Percentiles rank a stretch among this genome's conserved stretches.
phyloP scores from a whole-genome alignment of 2,329 filamentous ascomycete species.

The Cadophora sp. region DNA sequence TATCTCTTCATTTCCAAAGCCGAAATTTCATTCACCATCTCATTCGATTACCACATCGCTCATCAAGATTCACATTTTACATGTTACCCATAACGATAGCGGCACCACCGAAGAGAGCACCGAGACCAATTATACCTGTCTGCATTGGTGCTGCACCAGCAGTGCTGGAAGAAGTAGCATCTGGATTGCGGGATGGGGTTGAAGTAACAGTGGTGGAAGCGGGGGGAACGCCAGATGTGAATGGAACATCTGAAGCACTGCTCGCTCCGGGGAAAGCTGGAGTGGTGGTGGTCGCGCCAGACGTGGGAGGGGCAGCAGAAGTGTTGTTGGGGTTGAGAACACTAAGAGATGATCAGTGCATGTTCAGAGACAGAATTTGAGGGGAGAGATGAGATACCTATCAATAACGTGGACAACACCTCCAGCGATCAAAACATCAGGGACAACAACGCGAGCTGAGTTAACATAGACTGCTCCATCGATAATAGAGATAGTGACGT shows the following conservation, averaged over 20 bases:
- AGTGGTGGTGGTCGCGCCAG: conserved; percentile 52
- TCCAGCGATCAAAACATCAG: conserved; percentile 46
- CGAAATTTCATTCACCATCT: not conserved
- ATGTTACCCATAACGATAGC: conserved; percentile 16
- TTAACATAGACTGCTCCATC: conserved; percentile 48
- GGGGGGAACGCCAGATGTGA: conserved; percentile 59
- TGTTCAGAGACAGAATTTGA: not conserved
- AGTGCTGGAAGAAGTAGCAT: conserved; percentile 40
- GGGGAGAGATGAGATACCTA: conserved; percentile 49
- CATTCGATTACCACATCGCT: conserved; percentile 12
- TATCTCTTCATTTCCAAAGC: not conserved
- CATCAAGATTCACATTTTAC: not conserved
- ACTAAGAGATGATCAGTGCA: conserved; percentile 39
- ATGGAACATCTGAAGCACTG: conserved; percentile 56
- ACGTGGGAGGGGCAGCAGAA: conserved; percentile 45
- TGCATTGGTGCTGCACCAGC: conserved; percentile 48
- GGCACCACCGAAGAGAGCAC: conserved; percentile 55
- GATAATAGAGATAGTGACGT: conserved; percentile 45
- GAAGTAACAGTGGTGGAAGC: conserved; percentile 46
- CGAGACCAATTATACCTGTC: conserved; percentile 52
- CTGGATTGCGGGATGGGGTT: conserved; percentile 37
- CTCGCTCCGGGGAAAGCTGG: conserved; percentile 62
- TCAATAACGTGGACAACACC: conserved; percentile 48
- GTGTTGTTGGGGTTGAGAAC: conserved; percentile 63
- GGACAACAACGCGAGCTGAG: conserved; percentile 46